Conservation (phyloP, 345 rosid species). For the Eucalyptus globulus region DNA sequence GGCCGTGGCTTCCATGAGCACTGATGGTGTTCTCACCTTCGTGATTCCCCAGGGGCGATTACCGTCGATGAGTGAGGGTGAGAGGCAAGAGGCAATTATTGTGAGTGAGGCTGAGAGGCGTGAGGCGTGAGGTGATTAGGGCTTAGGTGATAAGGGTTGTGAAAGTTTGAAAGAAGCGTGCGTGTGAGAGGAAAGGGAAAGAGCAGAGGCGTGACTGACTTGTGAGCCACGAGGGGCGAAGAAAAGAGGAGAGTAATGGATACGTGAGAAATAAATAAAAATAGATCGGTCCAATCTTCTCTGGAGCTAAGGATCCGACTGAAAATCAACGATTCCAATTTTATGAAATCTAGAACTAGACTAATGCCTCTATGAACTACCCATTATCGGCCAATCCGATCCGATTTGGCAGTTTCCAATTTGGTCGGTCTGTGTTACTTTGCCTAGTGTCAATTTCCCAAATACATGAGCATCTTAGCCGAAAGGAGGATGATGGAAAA, state of each 20-base stretch:
- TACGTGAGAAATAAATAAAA: not conserved
- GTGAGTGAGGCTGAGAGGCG: not conserved
- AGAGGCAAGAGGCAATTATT: not conserved
- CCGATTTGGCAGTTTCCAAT: accelerated
- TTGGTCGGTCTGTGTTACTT: too few species aligned
- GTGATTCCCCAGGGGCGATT: not conserved
- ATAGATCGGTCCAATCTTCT: not conserved
- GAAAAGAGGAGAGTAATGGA: not conserved
- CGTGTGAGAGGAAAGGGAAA: not conserved
- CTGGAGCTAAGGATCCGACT: not conserved
- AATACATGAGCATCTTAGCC: not conserved
- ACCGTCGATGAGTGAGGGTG: not conserved
- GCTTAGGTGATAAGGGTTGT: not conserved
- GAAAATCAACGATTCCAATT: too few species aligned
- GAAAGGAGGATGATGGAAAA: not conserved
- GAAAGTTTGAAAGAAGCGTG: not conserved
- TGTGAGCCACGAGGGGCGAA: not conserved
- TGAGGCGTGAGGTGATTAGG: too few species aligned
- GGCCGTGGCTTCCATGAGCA: not conserved
- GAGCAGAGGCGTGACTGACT: not conserved
- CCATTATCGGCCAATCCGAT: accelerated
- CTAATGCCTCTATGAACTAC: not conserved
- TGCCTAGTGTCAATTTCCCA: not conserved
- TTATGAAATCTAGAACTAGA: not conserved
- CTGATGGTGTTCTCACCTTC: not conserved